Percentiles rank a stretch among this genome's conserved stretches.
Conservation (phyloP, 108 stramenopile species). For the Pseudonitzschia multiseries region DNA sequence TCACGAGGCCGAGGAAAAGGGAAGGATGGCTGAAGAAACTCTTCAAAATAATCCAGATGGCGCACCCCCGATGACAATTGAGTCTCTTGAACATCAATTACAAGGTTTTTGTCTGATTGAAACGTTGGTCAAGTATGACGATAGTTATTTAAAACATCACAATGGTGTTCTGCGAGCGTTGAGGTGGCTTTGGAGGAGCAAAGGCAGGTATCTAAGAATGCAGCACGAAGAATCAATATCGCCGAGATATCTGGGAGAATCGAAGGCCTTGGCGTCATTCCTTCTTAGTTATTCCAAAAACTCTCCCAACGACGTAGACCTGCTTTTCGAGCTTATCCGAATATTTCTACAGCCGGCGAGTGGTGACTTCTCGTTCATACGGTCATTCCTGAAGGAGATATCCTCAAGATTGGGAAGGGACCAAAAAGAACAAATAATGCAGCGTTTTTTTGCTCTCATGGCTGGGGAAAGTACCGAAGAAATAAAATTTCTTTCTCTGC, state of each 20-base stretch:
- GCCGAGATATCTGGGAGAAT: slow-evolving; percentile 75
- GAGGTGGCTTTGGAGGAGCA: slow-evolving; percentile 85
- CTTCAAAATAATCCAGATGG: slow-evolving; percentile 1
- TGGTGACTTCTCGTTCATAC: slow-evolving; percentile 72
- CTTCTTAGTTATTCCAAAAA: slow-evolving; percentile 67
- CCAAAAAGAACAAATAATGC: slow-evolving; percentile 56
- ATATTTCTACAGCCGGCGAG: slow-evolving; percentile 75
- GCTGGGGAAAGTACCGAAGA: slow-evolving; percentile 80
- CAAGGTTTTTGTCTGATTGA: slow-evolving; percentile 73
- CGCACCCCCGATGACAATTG: slow-evolving; percentile 57
- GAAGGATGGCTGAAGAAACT: slow-evolving; percentile 3
- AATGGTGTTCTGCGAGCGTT: slow-evolving; percentile 78
- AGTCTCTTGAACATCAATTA: slow-evolving; percentile 71
- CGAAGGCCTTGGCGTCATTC: slow-evolving; percentile 62
- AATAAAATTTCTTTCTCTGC: slow-evolving; percentile 66
- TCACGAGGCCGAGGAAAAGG: slow-evolving; percentile 30
- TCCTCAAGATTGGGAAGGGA: slow-evolving; percentile 43
- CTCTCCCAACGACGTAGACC: slow-evolving; percentile 68
- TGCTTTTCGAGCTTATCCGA: slow-evolving; percentile 83
- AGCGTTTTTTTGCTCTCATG: slow-evolving; percentile 72
- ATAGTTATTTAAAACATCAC: slow-evolving; percentile 60
- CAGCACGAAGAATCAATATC: slow-evolving; percentile 78
- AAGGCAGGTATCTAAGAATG: slow-evolving; percentile 76
- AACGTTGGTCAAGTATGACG: slow-evolving; percentile 53
- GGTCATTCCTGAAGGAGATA: slow-evolving; percentile 43